Percentiles rank a stretch among this genome's conserved stretches.
Evolutionary conservation across 192 early-diverging fungal species (phyloP).

Genomic region (Dissophora ornata): DNA sequence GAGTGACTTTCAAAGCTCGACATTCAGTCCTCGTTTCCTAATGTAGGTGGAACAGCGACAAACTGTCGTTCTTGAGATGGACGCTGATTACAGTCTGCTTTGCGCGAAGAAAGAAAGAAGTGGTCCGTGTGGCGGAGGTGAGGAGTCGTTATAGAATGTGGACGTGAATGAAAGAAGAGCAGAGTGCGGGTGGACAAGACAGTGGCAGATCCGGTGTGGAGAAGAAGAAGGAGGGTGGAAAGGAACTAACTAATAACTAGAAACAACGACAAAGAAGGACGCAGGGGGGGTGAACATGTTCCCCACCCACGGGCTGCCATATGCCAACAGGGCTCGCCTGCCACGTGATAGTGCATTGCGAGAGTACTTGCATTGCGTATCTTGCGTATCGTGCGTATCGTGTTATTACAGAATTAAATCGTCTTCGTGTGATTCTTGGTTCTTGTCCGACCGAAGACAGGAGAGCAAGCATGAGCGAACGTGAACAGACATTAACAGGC

Average conservation of each 20-base stretch:
- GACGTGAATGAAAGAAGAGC: neutral
- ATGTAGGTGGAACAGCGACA: neutral
- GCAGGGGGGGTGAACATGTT: neutral
- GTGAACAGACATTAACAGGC: too few relatives aligned
- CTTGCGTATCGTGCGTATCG: too few relatives aligned
- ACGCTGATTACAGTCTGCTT: neutral
- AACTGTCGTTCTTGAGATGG: neutral
- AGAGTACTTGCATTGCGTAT: too few relatives aligned
- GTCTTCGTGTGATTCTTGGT: too few relatives aligned
- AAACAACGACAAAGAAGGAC: too few relatives aligned
- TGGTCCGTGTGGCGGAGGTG: neutral
- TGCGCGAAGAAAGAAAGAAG: neutral
- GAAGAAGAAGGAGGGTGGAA: conserved; percentile 2
- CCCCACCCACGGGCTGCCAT: too few relatives aligned
- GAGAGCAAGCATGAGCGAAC: too few relatives aligned
- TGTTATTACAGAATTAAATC: too few relatives aligned
- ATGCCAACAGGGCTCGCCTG: neutral
- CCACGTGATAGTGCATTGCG: neutral
- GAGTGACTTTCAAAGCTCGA: conserved; percentile 49
- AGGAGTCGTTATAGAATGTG: neutral
- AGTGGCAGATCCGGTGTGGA: neutral
- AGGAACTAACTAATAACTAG: neutral
- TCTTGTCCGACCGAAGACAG: too few relatives aligned
- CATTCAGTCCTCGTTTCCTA: conserved; percentile 19
- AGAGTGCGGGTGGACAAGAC: conserved; percentile 1